A percentile compares a stretch with the other conserved stretches of the same genome.
Conservation (phyloP, 768 basidiomycete species). For the Boletus vermiculosoides region DNA sequence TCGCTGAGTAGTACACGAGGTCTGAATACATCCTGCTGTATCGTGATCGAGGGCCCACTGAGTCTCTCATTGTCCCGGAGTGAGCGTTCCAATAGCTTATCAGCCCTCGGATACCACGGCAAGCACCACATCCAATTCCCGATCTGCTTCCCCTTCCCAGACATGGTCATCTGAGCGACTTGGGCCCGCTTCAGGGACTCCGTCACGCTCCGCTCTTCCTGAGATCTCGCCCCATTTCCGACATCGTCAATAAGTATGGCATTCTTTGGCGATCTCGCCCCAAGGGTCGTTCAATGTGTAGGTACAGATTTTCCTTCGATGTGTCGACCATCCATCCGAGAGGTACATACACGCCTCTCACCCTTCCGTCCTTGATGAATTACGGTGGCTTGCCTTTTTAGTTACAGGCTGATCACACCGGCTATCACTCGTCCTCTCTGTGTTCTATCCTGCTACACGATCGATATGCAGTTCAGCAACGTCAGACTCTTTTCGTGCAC, state of each 20-base stretch:
- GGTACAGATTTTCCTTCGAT: slow-evolving; percentile 5
- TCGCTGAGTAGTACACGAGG: too few species aligned
- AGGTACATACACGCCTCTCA: background rate
- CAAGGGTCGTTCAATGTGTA: slow-evolving; percentile 2
- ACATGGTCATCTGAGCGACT: slow-evolving; percentile 19
- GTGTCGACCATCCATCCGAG: background rate
- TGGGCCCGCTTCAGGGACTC: slow-evolving; percentile 24
- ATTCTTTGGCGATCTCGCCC: slow-evolving; percentile 22
- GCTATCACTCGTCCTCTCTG: slow-evolving; percentile 8
- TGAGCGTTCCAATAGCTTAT: background rate
- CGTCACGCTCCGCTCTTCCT: slow-evolving; percentile 20
- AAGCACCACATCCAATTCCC: background rate
- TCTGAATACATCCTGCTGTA: background rate
- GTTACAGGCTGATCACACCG: slow-evolving; percentile 14
- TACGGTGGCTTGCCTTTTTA: slow-evolving; percentile 12
- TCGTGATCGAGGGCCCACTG: background rate
- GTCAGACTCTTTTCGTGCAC: background rate
- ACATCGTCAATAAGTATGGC: slow-evolving; percentile 23
- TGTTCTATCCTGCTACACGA: background rate
- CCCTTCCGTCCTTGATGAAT: slow-evolving; percentile 5
- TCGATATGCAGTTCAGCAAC: background rate
- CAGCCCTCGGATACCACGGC: slow-evolving; percentile 21
- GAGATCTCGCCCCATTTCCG: slow-evolving; percentile 28
- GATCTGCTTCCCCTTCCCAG: too few species aligned
- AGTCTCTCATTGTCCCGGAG: background rate